Percentiles rank a stretch among this genome's conserved stretches.
These are phyloP conservation scores for Avena atlantica DNA, from an alignment of 176 grass and related monocot species.

Conservation along the genomic window DNA sequence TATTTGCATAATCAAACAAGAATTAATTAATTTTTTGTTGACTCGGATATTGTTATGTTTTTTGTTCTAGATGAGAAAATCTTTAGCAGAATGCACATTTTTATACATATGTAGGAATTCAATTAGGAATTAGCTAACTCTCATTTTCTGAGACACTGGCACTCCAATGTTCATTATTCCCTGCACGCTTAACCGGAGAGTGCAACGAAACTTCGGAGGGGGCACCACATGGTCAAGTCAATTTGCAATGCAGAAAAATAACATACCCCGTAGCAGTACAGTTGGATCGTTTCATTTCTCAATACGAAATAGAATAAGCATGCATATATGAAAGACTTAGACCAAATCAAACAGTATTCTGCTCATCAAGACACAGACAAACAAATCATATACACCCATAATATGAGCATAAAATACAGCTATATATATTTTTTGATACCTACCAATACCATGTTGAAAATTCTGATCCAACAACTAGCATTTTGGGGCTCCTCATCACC, in stretches of 20 bases:
- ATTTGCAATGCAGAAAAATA: background rate
- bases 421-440: background rate
- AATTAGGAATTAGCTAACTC: too few relatives aligned
- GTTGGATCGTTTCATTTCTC: background rate
- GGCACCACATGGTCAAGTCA: background rate
- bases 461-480: constrained; percentile 49
- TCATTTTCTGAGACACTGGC: too few relatives aligned
- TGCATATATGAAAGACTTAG: background rate
- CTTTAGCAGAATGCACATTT: too few relatives aligned
- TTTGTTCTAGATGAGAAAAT: too few relatives aligned
- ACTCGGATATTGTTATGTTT: too few relatives aligned
- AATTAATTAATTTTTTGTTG: too few relatives aligned
- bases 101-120: too few relatives aligned
- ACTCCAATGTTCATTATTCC: too few relatives aligned
- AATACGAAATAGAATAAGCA: background rate
- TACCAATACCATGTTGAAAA: constrained; percentile 33
- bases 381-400: background rate
- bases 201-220: background rate
- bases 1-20: too few relatives aligned
- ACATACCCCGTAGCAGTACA: background rate
- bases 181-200: background rate
- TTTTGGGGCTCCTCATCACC: constrained; percentile 49
- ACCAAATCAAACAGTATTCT: background rate
- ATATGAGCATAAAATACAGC: constrained; percentile 4
- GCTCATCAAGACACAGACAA: background rate